These are phyloP conservation scores for Candida albicans DNA, from an alignment of 1,139 yeast species.

Conservation along the genomic window DNA sequence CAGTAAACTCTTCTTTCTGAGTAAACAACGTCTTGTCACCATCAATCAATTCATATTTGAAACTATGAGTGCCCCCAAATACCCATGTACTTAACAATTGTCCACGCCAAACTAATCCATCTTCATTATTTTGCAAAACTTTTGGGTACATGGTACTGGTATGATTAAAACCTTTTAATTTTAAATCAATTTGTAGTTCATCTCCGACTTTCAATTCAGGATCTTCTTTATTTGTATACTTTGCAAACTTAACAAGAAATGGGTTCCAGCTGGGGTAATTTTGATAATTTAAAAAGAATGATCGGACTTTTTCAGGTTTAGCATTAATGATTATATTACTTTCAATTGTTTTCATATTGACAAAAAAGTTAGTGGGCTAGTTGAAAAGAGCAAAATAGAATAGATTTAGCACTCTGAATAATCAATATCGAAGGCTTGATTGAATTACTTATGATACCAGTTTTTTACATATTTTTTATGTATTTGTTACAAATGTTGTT, in stretches of 20 bases:
- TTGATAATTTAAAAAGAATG: slow-evolving; percentile 14
- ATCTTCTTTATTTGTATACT: slow-evolving; percentile 11
- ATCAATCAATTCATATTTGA: slow-evolving; percentile 14
- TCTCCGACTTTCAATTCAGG: slow-evolving; percentile 12
- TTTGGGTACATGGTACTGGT: slow-evolving; percentile 15
- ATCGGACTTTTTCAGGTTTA: slow-evolving; percentile 13
- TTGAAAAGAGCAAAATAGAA: not conserved
- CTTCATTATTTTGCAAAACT: slow-evolving; percentile 10
- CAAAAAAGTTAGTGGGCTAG: not conserved
- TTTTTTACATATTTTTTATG: too few species aligned
- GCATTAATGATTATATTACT: slow-evolving; percentile 17
- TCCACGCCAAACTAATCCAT: slow-evolving; percentile 17
- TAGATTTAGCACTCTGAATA: too few species aligned
- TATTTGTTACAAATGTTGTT: too few species aligned
- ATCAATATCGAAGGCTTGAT: too few species aligned
- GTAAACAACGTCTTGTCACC: slow-evolving; percentile 14
- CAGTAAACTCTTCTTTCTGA: slow-evolving; percentile 18
- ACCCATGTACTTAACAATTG: slow-evolving; percentile 14
- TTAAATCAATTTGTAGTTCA: slow-evolving; percentile 17
- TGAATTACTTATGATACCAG: too few species aligned
- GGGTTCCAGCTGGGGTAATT: slow-evolving; percentile 18
- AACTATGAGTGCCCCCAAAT: slow-evolving; percentile 16
- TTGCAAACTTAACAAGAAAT: slow-evolving; percentile 14
- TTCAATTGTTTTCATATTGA: slow-evolving; percentile 9
- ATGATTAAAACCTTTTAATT: slow-evolving; percentile 13